Conservation (phyloP, 331 rosid genomes). For the Stylosanthes scabra region DNA sequence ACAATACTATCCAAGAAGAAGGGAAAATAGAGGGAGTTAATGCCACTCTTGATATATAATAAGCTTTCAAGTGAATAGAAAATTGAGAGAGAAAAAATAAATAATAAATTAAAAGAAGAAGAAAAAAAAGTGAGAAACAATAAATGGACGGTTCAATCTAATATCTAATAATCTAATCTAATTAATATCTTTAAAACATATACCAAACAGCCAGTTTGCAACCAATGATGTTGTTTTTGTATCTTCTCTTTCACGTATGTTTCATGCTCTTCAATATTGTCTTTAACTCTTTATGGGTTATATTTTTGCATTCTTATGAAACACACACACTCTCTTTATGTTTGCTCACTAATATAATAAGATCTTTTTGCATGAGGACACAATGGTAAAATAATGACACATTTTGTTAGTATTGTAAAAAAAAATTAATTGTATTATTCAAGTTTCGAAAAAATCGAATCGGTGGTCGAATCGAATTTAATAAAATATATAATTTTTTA, state of each 20-base stretch:
- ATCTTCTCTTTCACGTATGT: slow-evolving; percentile 11
- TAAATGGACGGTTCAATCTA: slow-evolving; percentile 40
- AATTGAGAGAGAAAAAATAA: slow-evolving; percentile 10
- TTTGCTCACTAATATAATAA: slow-evolving; percentile 30
- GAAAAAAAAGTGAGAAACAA: neutral
- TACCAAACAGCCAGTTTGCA: slow-evolving; percentile 49
- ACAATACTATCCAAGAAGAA: neutral
- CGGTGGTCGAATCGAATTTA: too few species aligned
- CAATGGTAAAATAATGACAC: neutral
- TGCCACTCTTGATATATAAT: slow-evolving; percentile 21
- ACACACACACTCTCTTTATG: slow-evolving; percentile 32
- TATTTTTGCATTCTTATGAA: neutral
- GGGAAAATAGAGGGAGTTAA: slow-evolving; percentile 15
- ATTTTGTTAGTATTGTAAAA: too few species aligned
- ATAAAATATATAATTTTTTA: too few species aligned
- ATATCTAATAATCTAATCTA: neutral
- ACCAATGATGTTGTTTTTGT: slow-evolving; percentile 7
- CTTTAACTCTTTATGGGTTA: neutral
- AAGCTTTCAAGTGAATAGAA: neutral
- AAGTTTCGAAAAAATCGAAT: too few species aligned
- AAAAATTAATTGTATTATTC: too few species aligned
- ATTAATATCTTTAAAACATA: slow-evolving; percentile 41
- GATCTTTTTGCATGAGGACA: slow-evolving; percentile 32
- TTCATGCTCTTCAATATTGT: neutral
- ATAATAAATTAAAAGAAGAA: neutral